Evolutionary conservation across 257 asterid species (phyloP).

Genomic region (Capsicum chinense): DNA sequence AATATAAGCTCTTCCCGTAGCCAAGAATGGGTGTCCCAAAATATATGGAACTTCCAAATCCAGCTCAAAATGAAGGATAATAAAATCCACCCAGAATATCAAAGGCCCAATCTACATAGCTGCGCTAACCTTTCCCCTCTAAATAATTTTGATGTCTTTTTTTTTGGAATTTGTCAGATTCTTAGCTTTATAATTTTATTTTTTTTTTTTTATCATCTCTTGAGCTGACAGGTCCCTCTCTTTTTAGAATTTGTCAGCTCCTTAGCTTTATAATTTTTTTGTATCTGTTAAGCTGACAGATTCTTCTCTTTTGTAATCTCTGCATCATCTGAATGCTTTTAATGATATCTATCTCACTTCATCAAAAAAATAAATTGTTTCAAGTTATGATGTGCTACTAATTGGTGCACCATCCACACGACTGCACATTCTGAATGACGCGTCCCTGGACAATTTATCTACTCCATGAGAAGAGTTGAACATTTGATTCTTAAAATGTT

Average conservation of each 20-base stretch:
- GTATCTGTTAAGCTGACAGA: neutral
- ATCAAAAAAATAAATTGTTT: neutral
- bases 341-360: conserved; percentile 3
- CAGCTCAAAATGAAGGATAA: too few relatives aligned
- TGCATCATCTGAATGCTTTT: conserved; percentile 3
- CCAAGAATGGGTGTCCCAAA: too few relatives aligned
- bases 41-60: too few relatives aligned
- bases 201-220: neutral
- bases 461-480: neutral
- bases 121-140: neutral
- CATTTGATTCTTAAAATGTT: neutral
- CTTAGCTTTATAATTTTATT: neutral
- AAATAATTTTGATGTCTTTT: neutral
- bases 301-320: neutral
- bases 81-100: too few relatives aligned
- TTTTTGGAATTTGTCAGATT: neutral
- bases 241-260: neutral
- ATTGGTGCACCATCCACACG: conserved; percentile 10
- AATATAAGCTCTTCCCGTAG: too few relatives aligned
- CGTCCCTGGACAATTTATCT: neutral
- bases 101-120: neutral
- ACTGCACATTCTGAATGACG: conserved; percentile 22
- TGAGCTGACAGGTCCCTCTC: conserved; percentile 22
- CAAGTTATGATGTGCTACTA: neutral
- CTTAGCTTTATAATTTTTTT: conserved; percentile 17